phyloP scores from a whole-genome alignment of 805 yeast genomes.

The Saturnispora ahearnii region DNA sequence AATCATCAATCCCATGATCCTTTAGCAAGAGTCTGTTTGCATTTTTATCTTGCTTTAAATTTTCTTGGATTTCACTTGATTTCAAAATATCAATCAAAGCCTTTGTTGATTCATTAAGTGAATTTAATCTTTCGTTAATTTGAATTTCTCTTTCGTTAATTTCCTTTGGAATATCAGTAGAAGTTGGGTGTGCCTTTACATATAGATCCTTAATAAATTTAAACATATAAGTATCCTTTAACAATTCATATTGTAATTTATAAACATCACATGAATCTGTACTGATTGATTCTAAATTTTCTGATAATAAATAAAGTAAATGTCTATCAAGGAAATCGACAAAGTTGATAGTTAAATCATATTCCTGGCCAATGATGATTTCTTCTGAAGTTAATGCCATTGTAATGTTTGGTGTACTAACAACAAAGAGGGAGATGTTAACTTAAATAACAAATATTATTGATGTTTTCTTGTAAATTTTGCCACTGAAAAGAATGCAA shows the following conservation, averaged over 20 bases:
- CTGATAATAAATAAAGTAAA: constrained; percentile 34
- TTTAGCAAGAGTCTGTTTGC: constrained; percentile 40
- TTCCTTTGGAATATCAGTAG: constrained; percentile 32
- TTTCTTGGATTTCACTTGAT: constrained; percentile 42
- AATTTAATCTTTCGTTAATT: constrained; percentile 30
- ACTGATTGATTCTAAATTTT: constrained; percentile 14
- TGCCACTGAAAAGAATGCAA: no score
- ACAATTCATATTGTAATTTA: constrained; percentile 40
- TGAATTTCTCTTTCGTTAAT: constrained; percentile 32
- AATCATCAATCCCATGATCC: constrained; percentile 39
- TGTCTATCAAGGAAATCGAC: constrained; percentile 56
- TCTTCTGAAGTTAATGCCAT: constrained; percentile 14
- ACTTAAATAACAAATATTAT: no score
- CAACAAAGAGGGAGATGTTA: no score
- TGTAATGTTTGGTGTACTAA: background rate
- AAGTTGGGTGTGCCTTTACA: constrained; percentile 32
- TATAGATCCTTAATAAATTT: constrained; percentile 40
- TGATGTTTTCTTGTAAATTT: no score
- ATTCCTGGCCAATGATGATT: constrained; percentile 36
- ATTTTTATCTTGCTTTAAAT: constrained; percentile 46
- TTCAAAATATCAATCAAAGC: constrained; percentile 38
- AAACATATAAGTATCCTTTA: constrained; percentile 51
- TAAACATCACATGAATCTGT: constrained; percentile 34
- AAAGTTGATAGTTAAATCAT: constrained; percentile 46
- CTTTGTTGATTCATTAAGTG: constrained; percentile 35